Evolutionary conservation across 305 asterid species (phyloP), one percentile per base, ranked within the genome.

Genomic region (Ajuga reptans): DNA sequence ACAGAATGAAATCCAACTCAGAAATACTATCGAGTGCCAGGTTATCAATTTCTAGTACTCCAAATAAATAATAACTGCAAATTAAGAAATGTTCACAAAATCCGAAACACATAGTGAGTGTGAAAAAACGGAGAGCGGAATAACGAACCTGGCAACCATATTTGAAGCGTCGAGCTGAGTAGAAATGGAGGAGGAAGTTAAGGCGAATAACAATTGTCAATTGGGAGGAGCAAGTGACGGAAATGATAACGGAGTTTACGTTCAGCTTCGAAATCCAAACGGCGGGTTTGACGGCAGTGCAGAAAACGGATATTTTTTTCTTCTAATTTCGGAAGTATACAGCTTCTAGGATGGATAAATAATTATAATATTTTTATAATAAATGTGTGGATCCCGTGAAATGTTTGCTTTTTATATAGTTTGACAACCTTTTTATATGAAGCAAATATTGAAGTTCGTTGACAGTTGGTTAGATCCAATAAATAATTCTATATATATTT

Each of bases 371-470:
- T 56, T 12, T 15, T 3, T 24, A 64, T 3, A 55, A 57, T 45
- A 72, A 66, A 14, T 53, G 45, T 12, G 72, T 75, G 80, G 76
- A 70, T 62, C 72, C 75, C 72, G 71, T 63, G 43, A 57, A 58
- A 10, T 49, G 29, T 49, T 27, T 73, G 11, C 24, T 9, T 33
- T 57, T 33, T 57, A 12, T 14, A 12, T 11, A n/a, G 18, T 46
- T 12, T 46, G 52, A 46, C 27, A 2, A 21, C 6, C 52, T 45
- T 45, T 45, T 24, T 9, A 55, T n/a, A 11, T 33, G 2, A 39
- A 39, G 36, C 36, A 31, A 31, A 31, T 31, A 31, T 31, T 31
- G 45, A 39, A 7, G 11, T 39, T 39, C 7, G 45, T 39, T 39
- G 45, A 8, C 10, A 39, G 45, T 39, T 36, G 6, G 42, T 36